A percentile compares a stretch with the other conserved stretches of the same genome.
These are phyloP conservation scores for Plantago major DNA, from an alignment of 257 asterid species.

Conservation along the genomic window DNA sequence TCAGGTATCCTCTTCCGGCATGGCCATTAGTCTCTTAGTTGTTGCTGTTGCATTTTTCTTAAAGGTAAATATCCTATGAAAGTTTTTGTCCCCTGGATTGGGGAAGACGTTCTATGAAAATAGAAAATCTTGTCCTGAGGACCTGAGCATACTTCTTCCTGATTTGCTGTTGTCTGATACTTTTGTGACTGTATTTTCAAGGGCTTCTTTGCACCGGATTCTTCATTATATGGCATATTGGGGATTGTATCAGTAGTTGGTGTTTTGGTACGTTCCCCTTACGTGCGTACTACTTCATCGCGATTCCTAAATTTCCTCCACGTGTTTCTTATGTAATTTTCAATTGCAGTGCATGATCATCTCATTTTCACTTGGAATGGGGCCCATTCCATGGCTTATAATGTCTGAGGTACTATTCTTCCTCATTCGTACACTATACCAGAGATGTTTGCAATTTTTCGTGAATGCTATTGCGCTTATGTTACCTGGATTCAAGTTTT, in stretches of 20 bases:
- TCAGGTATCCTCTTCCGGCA: conserved; percentile 82
- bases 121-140: neutral
- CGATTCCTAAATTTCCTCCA: conserved; percentile 1
- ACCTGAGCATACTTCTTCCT: neutral
- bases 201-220: conserved; percentile 47
- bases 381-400: conserved; percentile 65
- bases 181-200: conserved; percentile 21
- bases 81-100: neutral
- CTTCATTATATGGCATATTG: conserved; percentile 42
- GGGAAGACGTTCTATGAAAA: neutral
- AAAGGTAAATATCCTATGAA: conserved; percentile 45
- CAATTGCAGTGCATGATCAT: conserved; percentile 38
- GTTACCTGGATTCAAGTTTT: too few species aligned
- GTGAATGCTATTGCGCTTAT: neutral
- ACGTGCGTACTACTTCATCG: neutral
- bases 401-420: conserved; percentile 59
- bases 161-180: conserved; percentile 11
- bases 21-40: conserved; percentile 73
- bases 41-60: conserved; percentile 65
- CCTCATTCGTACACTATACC: conserved; percentile 6
- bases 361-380: conserved; percentile 71
- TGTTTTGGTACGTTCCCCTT: conserved; percentile 41
- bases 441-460: too few species aligned
- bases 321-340: conserved; percentile 17
- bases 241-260: conserved; percentile 73